Conservation (phyloP, 139 green algal genomes). For the Chlamydomonas sp. region DNA sequence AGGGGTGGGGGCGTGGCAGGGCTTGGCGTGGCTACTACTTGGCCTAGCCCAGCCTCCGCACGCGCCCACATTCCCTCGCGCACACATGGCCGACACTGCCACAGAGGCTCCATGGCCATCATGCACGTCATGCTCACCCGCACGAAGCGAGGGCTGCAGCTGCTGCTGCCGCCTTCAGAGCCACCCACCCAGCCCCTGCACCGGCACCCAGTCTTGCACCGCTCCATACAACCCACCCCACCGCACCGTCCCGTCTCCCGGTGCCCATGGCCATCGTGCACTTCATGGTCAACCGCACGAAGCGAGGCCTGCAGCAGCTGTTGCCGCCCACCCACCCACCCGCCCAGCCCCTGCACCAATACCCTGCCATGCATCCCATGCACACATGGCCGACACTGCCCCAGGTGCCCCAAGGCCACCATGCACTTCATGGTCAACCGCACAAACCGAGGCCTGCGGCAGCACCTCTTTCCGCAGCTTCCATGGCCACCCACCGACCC, state of each 20-base stretch:
- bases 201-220: too few relatives aligned
- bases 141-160: constrained; percentile 68
- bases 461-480: constrained; percentile 75
- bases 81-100: too few relatives aligned
- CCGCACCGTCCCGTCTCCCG: background rate
- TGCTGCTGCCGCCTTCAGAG: too few relatives aligned
- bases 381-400: background rate
- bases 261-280: constrained; percentile 93
- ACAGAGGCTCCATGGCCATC: constrained; percentile 87
- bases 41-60: too few relatives aligned
- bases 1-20: too few relatives aligned
- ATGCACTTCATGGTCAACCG: constrained; percentile 91
- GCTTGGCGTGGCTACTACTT: too few relatives aligned
- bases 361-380: too few relatives aligned
- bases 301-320: constrained; percentile 74
- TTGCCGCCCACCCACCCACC: too few relatives aligned
- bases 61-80: too few relatives aligned
- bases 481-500: too few relatives aligned
- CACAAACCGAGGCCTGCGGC: constrained; percentile 68
- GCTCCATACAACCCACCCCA: background rate
- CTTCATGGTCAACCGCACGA: constrained; percentile 78
- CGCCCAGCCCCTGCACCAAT: background rate
- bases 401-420: constrained; percentile 78
- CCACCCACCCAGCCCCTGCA: constrained; percentile 78
- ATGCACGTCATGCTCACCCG: constrained; percentile 90